Base-by-base conservation (phyloP, 164 flowering plant species). In the Malania oleifera region DNA sequence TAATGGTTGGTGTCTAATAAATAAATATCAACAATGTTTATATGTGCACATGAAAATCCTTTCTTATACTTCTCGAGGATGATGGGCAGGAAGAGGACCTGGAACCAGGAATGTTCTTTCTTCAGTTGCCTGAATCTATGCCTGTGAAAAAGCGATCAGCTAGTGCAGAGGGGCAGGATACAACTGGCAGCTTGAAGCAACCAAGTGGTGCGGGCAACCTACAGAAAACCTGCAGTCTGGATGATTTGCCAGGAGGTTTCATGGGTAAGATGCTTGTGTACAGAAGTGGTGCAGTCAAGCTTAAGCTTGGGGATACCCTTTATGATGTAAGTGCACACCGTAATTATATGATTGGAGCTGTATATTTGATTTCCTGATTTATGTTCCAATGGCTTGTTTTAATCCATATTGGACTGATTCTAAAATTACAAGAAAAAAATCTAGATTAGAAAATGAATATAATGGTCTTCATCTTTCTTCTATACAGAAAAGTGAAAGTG, bases 221-320 rank as follows among this genome's bases (percentile, higher is more conserved):
- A 6, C 60, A 53, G 70, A 76, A 68, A 57, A 28, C 61, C 5
- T 58, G 70, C 27, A 22, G 54, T 44, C 54, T 77, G 56, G 56
- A 75, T 38, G 79, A 72, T 28, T 35, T 83, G 22, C 79, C 80
- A 18, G 75, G 70, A 17, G 84, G 89, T 2, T 50, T 41, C 52
- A 77, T 83, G 74, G 89, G 86, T 14, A 81, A 83, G 69, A 62
- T 83, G 78, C 71, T 77, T 6, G 84, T 83, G 3, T 79, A 81
- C 70, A 75, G 41, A 39, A 77, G 80, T 63, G 89, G 89, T 37
- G 82, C 80, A 31, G 65, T 83, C 56, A 83, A 81, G 73, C 60
- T 83, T 66, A 81, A 81, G 68, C 72, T 83, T 45, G 89, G 86
- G 3, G 82, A 83, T 47, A 73, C 64, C 28, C 61, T 81, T 31